A percentile compares a stretch with the other conserved stretches of the same genome.
These are phyloP conservation scores for Talaromyces marneffei DNA, from an alignment of 2,329 filamentous ascomycete species.

Conservation along the genomic window DNA sequence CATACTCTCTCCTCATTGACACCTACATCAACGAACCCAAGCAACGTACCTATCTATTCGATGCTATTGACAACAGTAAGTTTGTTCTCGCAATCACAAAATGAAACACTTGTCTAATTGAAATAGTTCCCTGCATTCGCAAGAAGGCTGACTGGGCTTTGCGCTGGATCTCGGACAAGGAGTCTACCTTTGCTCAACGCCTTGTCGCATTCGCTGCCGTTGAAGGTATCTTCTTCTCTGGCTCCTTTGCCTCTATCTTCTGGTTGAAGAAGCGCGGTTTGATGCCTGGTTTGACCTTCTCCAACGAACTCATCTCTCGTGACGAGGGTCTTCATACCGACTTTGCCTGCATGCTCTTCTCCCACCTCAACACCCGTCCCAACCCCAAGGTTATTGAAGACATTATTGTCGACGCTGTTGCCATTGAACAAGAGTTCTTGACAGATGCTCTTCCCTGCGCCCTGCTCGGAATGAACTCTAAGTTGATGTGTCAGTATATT, in stretches of 20 bases:
- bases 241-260: conserved; percentile 98
- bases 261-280: conserved; percentile 99
- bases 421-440: conserved; percentile 95
- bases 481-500: conserved; percentile 99
- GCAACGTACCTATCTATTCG: conserved; percentile 91
- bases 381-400: conserved; percentile 71
- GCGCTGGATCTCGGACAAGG: conserved; percentile 85
- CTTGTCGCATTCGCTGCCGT: conserved; percentile 95
- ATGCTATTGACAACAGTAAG: conserved; percentile 95
- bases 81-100: conserved; percentile 16
- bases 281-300: conserved; percentile 98
- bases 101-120: conserved; percentile 23
- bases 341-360: conserved; percentile 95
- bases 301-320: conserved; percentile 98
- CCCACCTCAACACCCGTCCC: conserved; percentile 90
- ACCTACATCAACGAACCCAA: conserved; percentile 98
- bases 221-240: conserved; percentile 99
- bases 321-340: conserved; percentile 99
- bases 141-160: conserved; percentile 99
- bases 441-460: conserved; percentile 89
- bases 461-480: conserved; percentile 95
- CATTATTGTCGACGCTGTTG: conserved; percentile 90
- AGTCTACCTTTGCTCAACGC: conserved; percentile 91
- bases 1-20: conserved; percentile 97
- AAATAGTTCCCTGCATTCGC: conserved; percentile 81